Evolutionary conservation across 2,329 filamentous ascomycete species (phyloP).

Genomic region (Akanthomyces uredinophilus): DNA sequence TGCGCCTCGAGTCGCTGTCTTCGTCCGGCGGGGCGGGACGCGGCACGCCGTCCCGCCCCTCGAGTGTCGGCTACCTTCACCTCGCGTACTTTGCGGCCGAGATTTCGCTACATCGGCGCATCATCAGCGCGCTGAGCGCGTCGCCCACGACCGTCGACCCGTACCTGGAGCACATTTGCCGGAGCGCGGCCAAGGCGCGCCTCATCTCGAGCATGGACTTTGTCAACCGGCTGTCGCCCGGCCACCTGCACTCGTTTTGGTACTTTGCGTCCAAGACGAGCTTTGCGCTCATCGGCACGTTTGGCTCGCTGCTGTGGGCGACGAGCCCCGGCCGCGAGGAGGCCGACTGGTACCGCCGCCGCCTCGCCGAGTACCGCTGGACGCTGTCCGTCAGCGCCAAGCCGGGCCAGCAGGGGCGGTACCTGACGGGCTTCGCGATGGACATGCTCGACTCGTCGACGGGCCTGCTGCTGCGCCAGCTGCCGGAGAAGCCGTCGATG

Average conservation of each 20-base stretch:
- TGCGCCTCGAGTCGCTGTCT: slow-evolving; percentile 60
- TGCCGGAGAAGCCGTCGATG: slow-evolving; percentile 64
- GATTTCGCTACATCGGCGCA: slow-evolving; percentile 86
- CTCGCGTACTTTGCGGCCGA: slow-evolving; percentile 91
- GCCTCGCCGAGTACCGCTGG: slow-evolving; percentile 89
- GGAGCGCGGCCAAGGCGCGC: slow-evolving; percentile 86
- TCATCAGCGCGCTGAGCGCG: slow-evolving; percentile 69
- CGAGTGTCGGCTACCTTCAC: slow-evolving; percentile 72
- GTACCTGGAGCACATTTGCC: slow-evolving; percentile 87
- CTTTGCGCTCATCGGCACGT: slow-evolving; percentile 91
- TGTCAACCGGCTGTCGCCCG: slow-evolving; percentile 82
- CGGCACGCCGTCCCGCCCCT: slow-evolving; percentile 40
- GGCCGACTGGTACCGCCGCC: slow-evolving; percentile 82
- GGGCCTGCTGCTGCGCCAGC: slow-evolving; percentile 60
- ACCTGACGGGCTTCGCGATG: slow-evolving; percentile 66
- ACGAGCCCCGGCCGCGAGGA: slow-evolving; percentile 84
- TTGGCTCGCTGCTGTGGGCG: slow-evolving; percentile 83
- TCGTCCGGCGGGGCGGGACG: slow-evolving; percentile 1
- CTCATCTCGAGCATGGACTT: slow-evolving; percentile 97
- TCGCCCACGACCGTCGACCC: slow-evolving; percentile 52
- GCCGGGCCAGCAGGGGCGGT: slow-evolving; percentile 54
- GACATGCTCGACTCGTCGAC: slow-evolving; percentile 71
- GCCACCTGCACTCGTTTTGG: slow-evolving; percentile 89
- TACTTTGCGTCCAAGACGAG: slow-evolving; percentile 84
- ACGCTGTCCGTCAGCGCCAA: slow-evolving; percentile 82